Percentiles rank a stretch among this genome's conserved stretches.
Conservation (phyloP, 2,329 filamentous ascomycete species). For the Colletotrichum musae region DNA sequence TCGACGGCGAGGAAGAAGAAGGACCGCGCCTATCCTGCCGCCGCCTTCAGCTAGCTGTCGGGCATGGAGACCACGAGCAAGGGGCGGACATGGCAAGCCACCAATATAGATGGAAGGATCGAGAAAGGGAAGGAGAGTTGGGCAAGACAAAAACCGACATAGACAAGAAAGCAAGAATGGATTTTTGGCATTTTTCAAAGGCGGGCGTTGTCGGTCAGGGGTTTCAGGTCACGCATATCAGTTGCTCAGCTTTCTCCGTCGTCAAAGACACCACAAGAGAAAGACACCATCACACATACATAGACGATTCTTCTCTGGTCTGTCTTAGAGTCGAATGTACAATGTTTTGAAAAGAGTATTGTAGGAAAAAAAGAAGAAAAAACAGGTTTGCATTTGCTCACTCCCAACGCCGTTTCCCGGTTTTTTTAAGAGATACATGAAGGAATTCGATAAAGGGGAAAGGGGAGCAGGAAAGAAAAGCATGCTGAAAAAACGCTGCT, state of each 20-base stretch:
- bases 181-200: background rate
- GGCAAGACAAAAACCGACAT: background rate
- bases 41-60: conserved; percentile 61
- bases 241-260: background rate
- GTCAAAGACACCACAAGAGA: background rate
- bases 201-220: background rate
- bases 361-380: conserved; percentile 10
- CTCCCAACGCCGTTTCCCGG: conserved; percentile 22
- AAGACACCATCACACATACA: background rate
- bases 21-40: conserved; percentile 73
- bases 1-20: conserved; percentile 69
- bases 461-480: background rate
- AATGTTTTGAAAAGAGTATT: conserved; percentile 11
- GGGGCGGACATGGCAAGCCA: too few relatives aligned
- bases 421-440: background rate
- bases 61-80: background rate
- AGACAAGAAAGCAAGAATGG: background rate
- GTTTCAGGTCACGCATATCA: background rate
- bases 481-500: conserved; percentile 25
- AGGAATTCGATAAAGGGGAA: background rate
- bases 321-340: conserved; percentile 26
- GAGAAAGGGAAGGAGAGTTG: background rate
- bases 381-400: conserved; percentile 7
- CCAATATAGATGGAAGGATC: background rate
- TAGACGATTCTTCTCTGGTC: conserved; percentile 16